Conservation (phyloP, 2,329 filamentous ascomycete genomes). For the Nigrograna mackinnonii region DNA sequence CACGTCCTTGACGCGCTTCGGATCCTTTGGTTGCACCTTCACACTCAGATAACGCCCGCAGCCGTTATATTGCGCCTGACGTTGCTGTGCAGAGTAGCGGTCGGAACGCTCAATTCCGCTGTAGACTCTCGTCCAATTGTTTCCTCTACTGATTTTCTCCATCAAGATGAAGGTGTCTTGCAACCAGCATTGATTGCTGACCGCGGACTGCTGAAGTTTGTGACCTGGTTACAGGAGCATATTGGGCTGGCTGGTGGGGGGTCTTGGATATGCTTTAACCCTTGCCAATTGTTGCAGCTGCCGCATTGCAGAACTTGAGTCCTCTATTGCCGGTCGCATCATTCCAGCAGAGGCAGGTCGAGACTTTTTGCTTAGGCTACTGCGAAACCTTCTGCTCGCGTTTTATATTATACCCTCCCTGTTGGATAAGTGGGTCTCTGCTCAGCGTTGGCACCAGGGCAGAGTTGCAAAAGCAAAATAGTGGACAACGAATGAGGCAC, state of each 20-base stretch:
- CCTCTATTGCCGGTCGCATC: constrained; percentile 2
- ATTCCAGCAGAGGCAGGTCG: constrained; percentile 1
- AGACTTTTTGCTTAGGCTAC: constrained; percentile 9
- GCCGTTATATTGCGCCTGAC: constrained; percentile 18
- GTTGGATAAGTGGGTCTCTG: constrained; percentile 6
- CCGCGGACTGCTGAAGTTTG: constrained; percentile 6
- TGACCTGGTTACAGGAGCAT: constrained; percentile 11
- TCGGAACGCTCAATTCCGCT: constrained; percentile 10
- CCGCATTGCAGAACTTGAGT: constrained; percentile 11
- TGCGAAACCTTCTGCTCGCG: constrained; percentile 2
- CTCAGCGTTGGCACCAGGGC: constrained; percentile 5
- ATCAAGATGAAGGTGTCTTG: constrained; percentile 10
- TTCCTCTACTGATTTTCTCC: constrained; percentile 1
- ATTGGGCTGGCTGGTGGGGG: constrained; percentile 8
- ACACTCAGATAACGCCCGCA: constrained; percentile 11
- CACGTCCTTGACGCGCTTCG: background rate
- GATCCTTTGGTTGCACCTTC: constrained; percentile 11
- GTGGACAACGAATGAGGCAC: constrained; percentile 6
- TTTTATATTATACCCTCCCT: constrained; percentile 13
- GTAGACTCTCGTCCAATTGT: constrained; percentile 3
- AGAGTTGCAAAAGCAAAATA: constrained; percentile 6
- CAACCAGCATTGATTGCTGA: constrained; percentile 14
- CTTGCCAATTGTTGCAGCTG: constrained; percentile 10
- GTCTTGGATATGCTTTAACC: constrained; percentile 13
- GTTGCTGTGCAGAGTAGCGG: constrained; percentile 22